A percentile compares a stretch with the other conserved stretches of the same genome.
Conservation (phyloP, 164 flowering plant genomes). For the Protea cynaroides region DNA sequence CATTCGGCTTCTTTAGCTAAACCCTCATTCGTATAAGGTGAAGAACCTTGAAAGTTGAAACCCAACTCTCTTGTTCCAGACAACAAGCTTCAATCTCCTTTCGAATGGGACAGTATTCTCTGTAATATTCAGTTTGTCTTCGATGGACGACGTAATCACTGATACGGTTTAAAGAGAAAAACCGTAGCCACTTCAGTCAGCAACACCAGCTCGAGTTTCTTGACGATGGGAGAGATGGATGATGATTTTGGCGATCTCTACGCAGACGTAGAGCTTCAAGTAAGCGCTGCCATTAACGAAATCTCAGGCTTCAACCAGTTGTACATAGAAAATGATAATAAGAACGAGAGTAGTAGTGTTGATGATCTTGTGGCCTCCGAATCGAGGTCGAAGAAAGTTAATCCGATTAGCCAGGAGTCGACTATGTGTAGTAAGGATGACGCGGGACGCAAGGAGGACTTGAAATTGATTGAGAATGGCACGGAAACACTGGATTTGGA, state of each 20-base stretch:
- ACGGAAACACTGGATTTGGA: not conserved
- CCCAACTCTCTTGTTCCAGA: not conserved
- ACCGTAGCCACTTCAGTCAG: not conserved
- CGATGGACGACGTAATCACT: not conserved
- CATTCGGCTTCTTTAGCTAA: not conserved
- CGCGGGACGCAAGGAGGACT: not conserved
- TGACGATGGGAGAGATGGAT: conserved; percentile 24
- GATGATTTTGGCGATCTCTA: conserved; percentile 77
- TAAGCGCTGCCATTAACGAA: conserved; percentile 26
- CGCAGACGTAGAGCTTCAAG: conserved; percentile 45
- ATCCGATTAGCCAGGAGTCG: conserved; percentile 4
- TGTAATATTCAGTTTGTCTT: not conserved
- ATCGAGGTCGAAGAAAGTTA: not conserved
- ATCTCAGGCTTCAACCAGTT: conserved; percentile 2
- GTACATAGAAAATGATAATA: conserved; percentile 3
- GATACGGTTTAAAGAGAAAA: not conserved
- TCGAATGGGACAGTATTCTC: not conserved
- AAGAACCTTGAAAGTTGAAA: not conserved
- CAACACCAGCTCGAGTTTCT: not conserved
- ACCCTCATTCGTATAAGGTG: not conserved
- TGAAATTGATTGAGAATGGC: not conserved
- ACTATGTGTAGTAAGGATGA: not conserved
- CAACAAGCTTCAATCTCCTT: not conserved
- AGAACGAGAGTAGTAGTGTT: not conserved
- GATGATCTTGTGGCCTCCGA: not conserved